Evolutionary conservation across 176 grass and related monocot species (phyloP).

Genomic region (Chloris gayana): DNA sequence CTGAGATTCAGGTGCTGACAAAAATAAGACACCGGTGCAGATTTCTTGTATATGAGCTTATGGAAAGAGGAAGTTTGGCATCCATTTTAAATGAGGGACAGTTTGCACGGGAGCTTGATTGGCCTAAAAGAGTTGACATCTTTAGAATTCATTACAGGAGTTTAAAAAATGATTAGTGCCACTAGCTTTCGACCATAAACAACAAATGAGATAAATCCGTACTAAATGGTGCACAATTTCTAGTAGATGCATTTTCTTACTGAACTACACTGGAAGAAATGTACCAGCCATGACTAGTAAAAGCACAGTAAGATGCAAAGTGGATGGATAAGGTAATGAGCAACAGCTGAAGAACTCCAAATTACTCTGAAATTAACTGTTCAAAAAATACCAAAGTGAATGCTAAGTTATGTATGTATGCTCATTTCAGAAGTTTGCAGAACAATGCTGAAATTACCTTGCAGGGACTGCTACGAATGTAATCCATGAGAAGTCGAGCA

Average conservation of each 20-base stretch:
- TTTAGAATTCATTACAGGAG: not conserved
- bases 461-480: constrained; percentile 74
- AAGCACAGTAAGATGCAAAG: not conserved
- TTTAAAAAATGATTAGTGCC: not conserved
- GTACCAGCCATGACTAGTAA: not conserved
- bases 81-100: constrained; percentile 29
- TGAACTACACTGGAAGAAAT: not conserved
- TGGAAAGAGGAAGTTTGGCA: constrained; percentile 31
- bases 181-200: not conserved
- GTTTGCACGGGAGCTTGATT: not conserved
- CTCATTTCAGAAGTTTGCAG: constrained; percentile 19
- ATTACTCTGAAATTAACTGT: not conserved
- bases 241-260: not conserved
- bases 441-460: constrained; percentile 60
- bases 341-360: not conserved
- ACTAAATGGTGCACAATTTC: not conserved
- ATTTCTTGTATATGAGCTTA: constrained; percentile 40
- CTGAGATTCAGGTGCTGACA: constrained; percentile 39
- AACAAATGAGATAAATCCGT: not conserved
- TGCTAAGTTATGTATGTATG: not conserved
- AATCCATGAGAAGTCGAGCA: constrained; percentile 66
- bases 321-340: not conserved
- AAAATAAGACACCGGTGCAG: constrained; percentile 26
- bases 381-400: too few relatives aligned
- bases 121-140: not conserved